Percentiles rank a stretch among this genome's conserved stretches.
These are phyloP conservation scores for Alternaria hordeiaustralica DNA, from an alignment of 2,329 filamentous ascomycete genomes.

Conservation along the genomic window DNA sequence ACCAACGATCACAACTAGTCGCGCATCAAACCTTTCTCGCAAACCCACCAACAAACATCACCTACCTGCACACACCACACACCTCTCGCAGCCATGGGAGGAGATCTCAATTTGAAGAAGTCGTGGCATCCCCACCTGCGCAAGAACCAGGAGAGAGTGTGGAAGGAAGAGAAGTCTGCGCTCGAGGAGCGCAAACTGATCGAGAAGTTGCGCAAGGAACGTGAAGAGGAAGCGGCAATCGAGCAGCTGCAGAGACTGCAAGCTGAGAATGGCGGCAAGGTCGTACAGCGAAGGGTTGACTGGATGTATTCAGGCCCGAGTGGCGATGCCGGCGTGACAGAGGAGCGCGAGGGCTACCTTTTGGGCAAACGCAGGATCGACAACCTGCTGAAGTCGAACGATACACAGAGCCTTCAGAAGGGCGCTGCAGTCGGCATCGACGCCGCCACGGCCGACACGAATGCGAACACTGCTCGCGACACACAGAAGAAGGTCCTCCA, in stretches of 20 bases:
- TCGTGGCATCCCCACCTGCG: conserved; percentile 88
- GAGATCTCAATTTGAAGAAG: conserved; percentile 91
- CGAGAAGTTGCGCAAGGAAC: conserved; percentile 88
- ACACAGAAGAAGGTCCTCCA: conserved; percentile 85
- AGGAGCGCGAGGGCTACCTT: conserved; percentile 93
- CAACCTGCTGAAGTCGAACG: conserved; percentile 75
- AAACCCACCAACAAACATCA: not conserved
- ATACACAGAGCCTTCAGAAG: conserved; percentile 78
- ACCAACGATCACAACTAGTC: not conserved
- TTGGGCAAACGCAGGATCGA: conserved; percentile 93
- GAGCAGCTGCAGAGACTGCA: conserved; percentile 91
- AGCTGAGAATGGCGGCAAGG: conserved; percentile 78
- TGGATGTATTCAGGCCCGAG: conserved; percentile 98
- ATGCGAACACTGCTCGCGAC: conserved; percentile 77
- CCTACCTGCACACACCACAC: not conserved
- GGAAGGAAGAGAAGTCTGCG: conserved; percentile 89
- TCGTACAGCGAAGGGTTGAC: conserved; percentile 82
- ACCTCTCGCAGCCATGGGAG: conserved; percentile 72
- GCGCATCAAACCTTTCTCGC: not conserved
- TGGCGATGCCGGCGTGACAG: conserved; percentile 67
- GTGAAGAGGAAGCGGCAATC: conserved; percentile 89
- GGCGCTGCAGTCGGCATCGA: conserved; percentile 49
- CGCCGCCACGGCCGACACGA: conserved; percentile 58
- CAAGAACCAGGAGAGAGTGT: conserved; percentile 89
- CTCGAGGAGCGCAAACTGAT: conserved; percentile 94